Base-by-base conservation (phyloP, 768 basidiomycete species). In the Termitomyces sp. region DNA sequence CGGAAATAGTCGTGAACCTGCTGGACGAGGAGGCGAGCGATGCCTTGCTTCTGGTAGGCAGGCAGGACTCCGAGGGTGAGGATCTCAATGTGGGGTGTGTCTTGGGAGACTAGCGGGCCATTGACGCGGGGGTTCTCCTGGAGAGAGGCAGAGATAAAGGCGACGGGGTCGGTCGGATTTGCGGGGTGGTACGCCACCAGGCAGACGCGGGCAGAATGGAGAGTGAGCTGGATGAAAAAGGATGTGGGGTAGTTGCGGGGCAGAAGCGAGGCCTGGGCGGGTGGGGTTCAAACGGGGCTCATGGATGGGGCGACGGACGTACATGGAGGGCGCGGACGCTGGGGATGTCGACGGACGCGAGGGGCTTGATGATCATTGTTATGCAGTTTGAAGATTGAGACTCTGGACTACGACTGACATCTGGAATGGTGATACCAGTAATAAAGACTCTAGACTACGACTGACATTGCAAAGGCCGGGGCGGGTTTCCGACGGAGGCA, bases 51-150 rank as follows among this genome's bases (percentile, higher is more conserved):
- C 57, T 73, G 79, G 64, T 71, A 76, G 2, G 70, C 59, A 3
- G 80, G 79, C 43, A 74, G 71, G 15, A 82, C 78, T 35, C 81
- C 80, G 3, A 82, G 75, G 1, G 80, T 80, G 33, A 81, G 77
- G 58, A 82, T 76, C 63, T 80, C 76, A 21, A 82, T 64, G 58
- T 69, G 72, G 46, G 72, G 67, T 33, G 62, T 65, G 33, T 33
- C 56, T 19, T 53, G 40, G 1, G 44, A 28, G 47, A 19, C 3
- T 2, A 1, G 9, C 5, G 35, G 14, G 35, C 23, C 42, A 47
- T 41, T 33, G 55, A 61, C 61, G 53, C 57, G 65, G 28, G 63
- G 50, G 33, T 67, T 65, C 58, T 66, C 66, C 56, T 64, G 71
- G 21, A 71, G 58, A 46, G 66, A 73, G 5, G 77, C 78, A 11